Percentiles rank a stretch among this genome's conserved stretches.
phyloP scores from a whole-genome alignment of 1,284 basidiomycete species.

The Cryptococcus sp. region DNA sequence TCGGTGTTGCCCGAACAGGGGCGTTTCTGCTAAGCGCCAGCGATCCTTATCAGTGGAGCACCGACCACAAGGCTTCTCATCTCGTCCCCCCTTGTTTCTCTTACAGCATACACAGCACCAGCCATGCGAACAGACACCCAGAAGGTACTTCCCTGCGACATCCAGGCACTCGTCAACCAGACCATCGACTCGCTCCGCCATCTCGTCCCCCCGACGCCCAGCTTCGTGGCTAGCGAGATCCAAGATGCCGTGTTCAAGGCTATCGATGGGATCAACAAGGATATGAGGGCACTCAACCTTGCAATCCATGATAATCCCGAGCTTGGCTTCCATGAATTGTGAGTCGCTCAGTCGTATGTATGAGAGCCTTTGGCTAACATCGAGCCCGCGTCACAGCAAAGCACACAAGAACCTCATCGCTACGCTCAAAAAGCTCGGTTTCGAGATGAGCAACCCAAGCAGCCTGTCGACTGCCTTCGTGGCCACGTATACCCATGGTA shows the following conservation, averaged over 20 bases:
- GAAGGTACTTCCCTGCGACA: constrained; percentile 8
- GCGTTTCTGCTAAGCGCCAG: no score
- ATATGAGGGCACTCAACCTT: constrained; percentile 61
- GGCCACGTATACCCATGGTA: constrained; percentile 29
- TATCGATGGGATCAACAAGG: constrained; percentile 57
- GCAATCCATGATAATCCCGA: constrained; percentile 59
- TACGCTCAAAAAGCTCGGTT: constrained; percentile 24
- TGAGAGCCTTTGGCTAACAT: not conserved
- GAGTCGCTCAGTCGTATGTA: not conserved
- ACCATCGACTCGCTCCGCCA: constrained; percentile 19
- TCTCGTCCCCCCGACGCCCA: constrained; percentile 15
- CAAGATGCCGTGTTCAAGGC: constrained; percentile 42
- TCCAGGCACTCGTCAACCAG: constrained; percentile 21
- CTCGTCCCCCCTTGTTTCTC: not conserved
- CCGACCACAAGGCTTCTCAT: no score
- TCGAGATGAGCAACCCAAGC: constrained; percentile 26
- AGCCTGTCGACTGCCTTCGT: constrained; percentile 27
- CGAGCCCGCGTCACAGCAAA: constrained; percentile 10
- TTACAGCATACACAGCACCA: not conserved
- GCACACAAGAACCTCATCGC: constrained; percentile 23
- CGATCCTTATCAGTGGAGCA: no score
- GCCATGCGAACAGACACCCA: not conserved
- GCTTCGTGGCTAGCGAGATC: constrained; percentile 24
- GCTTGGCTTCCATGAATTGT: constrained; percentile 31
- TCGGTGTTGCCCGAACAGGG: no score